Evolutionary conservation across 2,329 filamentous ascomycete genomes (phyloP).

Genomic region (Tolypocladium paradoxum): DNA sequence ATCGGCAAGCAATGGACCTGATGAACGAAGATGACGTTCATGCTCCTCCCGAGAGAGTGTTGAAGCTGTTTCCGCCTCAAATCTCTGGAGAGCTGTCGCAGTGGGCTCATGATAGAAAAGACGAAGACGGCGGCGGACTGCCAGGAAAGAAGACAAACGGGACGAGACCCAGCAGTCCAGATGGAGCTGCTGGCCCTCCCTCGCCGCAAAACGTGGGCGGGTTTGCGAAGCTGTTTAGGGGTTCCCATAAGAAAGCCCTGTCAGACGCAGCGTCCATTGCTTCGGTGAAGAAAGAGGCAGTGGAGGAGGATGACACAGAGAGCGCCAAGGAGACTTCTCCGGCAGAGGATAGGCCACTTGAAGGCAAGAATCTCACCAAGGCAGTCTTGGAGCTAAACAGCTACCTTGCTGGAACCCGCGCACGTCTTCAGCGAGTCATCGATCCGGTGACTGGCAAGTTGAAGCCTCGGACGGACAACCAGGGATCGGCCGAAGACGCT

Average conservation of each 20-base stretch:
- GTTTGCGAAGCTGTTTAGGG: conserved; percentile 45
- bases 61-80: conserved; percentile 69
- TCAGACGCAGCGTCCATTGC: conserved; percentile 49
- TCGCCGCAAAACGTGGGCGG: conserved; percentile 31
- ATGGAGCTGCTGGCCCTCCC: conserved; percentile 15
- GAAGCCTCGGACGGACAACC: conserved; percentile 36
- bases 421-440: conserved; percentile 49
- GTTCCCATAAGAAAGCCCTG: conserved; percentile 31
- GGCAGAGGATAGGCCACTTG: conserved; percentile 41
- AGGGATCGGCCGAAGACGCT: conserved; percentile 34
- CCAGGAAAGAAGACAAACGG: conserved; percentile 16
- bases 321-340: conserved; percentile 33
- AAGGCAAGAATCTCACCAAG: conserved; percentile 73
- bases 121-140: conserved; percentile 32
- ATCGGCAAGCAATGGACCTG: conserved; percentile 74
- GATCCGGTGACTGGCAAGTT: conserved; percentile 52
- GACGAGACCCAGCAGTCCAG: conserved; percentile 14
- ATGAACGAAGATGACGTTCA: conserved; percentile 77
- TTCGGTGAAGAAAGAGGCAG: conserved; percentile 42
- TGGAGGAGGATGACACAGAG: conserved; percentile 43
- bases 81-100: conserved; percentile 75
- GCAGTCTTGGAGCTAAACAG: conserved; percentile 76
- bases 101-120: conserved; percentile 27
- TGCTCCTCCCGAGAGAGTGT: conserved; percentile 79
- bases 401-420: conserved; percentile 79